phyloP scores from a whole-genome alignment of 768 basidiomycete species.

The Leccinum variicolor region DNA sequence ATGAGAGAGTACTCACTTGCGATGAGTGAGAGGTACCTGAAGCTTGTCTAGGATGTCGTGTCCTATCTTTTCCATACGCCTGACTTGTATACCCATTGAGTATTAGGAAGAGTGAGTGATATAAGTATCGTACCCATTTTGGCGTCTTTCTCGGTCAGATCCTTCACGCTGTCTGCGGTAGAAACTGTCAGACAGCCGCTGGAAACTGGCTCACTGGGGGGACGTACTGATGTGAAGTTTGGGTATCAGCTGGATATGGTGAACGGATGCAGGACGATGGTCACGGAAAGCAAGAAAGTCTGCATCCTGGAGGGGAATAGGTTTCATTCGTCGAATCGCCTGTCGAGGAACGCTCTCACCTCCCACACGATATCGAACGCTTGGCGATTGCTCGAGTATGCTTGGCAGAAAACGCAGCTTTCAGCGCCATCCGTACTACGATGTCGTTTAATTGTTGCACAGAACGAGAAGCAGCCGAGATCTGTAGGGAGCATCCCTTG shows the following conservation, averaged over 20 bases:
- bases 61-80: constrained; percentile 49
- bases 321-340: not conserved
- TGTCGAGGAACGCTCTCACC: constrained; percentile 25
- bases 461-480: not conserved
- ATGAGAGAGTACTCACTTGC: constrained; percentile 38
- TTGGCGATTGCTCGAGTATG: constrained; percentile 30
- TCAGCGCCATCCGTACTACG: not conserved
- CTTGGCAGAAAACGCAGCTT: constrained; percentile 41
- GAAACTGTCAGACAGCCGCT: not conserved
- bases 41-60: constrained; percentile 47
- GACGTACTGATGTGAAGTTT: constrained; percentile 48
- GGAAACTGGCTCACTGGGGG: not conserved
- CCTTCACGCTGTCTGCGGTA: constrained; percentile 50
- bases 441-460: not conserved
- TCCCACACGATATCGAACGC: constrained; percentile 51
- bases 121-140: constrained; percentile 42
- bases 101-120: constrained; percentile 14
- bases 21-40: constrained; percentile 38
- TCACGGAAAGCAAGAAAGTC: constrained; percentile 52
- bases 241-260: constrained; percentile 52
- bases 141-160: constrained; percentile 42
- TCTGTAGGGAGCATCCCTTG: not conserved
- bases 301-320: constrained; percentile 35
- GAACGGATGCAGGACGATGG: constrained; percentile 42
- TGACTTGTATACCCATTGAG: constrained; percentile 34